Evolutionary conservation across 305 asterid species (phyloP).

Genomic region (Salvia sclarea): DNA sequence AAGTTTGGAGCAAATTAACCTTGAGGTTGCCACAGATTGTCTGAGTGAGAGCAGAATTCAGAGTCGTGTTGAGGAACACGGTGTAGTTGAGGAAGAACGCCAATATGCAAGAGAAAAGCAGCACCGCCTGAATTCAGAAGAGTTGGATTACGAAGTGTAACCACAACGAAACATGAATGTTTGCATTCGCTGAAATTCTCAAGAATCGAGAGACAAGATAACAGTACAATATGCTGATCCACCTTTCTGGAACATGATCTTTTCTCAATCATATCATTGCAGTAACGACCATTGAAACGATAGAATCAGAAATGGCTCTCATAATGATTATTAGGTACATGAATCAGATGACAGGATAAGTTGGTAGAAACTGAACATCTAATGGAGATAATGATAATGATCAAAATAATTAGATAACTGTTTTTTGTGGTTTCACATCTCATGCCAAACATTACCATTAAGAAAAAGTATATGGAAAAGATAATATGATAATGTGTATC

Average conservation of each 20-base stretch:
- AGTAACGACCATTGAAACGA: background rate
- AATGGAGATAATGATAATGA: too few relatives aligned
- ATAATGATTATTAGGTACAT: background rate
- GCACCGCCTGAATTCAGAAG: slow-evolving; percentile 50
- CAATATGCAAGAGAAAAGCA: slow-evolving; percentile 76
- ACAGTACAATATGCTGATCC: background rate
- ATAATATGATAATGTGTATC: background rate
- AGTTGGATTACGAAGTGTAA: background rate
- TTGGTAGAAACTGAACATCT: background rate
- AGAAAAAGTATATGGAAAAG: background rate
- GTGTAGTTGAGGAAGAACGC: slow-evolving; percentile 84
- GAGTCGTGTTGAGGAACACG: slow-evolving; percentile 83
- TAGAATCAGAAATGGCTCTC: background rate
- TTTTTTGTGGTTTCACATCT: background rate
- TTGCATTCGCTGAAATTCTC: background rate
- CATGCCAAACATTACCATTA: background rate
- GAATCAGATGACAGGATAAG: background rate
- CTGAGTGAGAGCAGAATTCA: slow-evolving; percentile 91
- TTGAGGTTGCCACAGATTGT: slow-evolving; percentile 91
- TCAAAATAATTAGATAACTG: background rate
- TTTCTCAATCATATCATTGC: background rate
- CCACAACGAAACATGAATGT: background rate
- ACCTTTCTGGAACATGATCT: background rate
- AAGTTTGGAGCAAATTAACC: slow-evolving; percentile 52
- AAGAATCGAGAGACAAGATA: background rate